Base-by-base conservation (phyloP, 169 alveolate species). In the Blepharisma undulans region DNA sequence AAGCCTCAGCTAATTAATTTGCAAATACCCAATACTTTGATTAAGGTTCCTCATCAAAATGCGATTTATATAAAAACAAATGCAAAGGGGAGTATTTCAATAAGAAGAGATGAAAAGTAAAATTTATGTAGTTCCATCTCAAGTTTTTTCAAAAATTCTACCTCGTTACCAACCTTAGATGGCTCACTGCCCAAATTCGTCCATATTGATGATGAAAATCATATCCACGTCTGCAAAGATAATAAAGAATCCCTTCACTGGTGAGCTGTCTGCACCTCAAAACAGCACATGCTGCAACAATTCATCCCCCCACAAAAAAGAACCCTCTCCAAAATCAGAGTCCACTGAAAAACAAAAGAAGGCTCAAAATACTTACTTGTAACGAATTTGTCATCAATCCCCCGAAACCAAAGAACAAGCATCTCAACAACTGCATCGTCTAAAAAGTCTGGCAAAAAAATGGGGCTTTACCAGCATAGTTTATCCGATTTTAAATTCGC, bases 41-140 rank as follows among this genome's bases (percentile, higher is more conserved):
- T 78, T 1, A 78, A 78, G 34, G 29, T 78, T 4, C 34, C 34
- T 32, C 80, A 72, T 72, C 33, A 25, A 29, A 22, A 25, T 21
- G 34, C 86, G 60, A 78, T 78, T 29, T 32, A 78, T 32, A 14
- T 78, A 25, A 27, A 78, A 27, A 78, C 86, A 29, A 34, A 78
- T 78, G 86, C 29, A 78, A 78, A 32, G 18, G 86, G 86, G 10
- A 21, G 29, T 78, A 34, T 78, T 21, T 21, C 29, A 21, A 29
- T 36, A 25, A 32, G 34, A 78, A 32, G 61, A 4, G 86, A 32
- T 78, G 86, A 78, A 78, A 78, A 32, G 86, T 78, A 78, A 78
- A 27, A 25, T 29, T 4, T 29, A 78, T 27, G 6, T 21, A 78
- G 86, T 6, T 78, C 66, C 5, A 29, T 78, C 8, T 29, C 34